These are phyloP conservation scores for Eleusine coracana DNA, from an alignment of 176 grass and related monocot genomes.

Conservation along the genomic window DNA sequence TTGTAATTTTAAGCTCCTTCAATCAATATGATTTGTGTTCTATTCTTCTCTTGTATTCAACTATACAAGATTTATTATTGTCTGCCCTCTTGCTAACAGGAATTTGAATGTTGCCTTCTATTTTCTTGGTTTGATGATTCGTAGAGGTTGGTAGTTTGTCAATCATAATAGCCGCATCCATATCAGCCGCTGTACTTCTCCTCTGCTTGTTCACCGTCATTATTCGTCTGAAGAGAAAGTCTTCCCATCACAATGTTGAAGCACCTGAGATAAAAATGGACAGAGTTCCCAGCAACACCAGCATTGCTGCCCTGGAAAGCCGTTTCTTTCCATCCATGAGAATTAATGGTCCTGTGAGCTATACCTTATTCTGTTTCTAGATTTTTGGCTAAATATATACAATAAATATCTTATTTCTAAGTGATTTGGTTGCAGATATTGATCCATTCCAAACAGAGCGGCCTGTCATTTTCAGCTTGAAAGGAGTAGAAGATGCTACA, in stretches of 20 bases:
- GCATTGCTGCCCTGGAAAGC: slow-evolving; percentile 62
- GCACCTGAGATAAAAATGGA: slow-evolving; percentile 38
- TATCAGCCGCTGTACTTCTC: slow-evolving; percentile 53
- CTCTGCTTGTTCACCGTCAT: slow-evolving; percentile 33
- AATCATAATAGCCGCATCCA: slow-evolving; percentile 49
- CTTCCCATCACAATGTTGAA: slow-evolving; percentile 34
- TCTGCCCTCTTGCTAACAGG: not conserved
- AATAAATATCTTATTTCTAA: slow-evolving; percentile 23
- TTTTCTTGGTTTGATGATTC: slow-evolving; percentile 14
- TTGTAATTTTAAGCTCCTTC: slow-evolving; percentile 8
- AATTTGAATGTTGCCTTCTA: not conserved
- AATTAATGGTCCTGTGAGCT: slow-evolving; percentile 45
- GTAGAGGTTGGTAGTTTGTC: slow-evolving; percentile 41
- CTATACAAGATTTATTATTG: not conserved
- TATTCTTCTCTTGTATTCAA: not conserved
- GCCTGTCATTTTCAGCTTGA: slow-evolving; percentile 64
- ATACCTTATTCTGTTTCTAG: slow-evolving; percentile 22
- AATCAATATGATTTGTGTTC: slow-evolving; percentile 1
- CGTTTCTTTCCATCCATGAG: slow-evolving; percentile 56
- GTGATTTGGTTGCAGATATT: slow-evolving; percentile 45
- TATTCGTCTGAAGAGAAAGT: slow-evolving; percentile 40
- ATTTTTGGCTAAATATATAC: slow-evolving; percentile 2
- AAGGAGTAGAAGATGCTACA: slow-evolving; percentile 50
- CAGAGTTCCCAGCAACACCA: slow-evolving; percentile 48
- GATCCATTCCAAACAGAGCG: slow-evolving; percentile 59